phyloP scores from a whole-genome alignment of 2,329 filamentous ascomycete species.

The Microdochium paspali region DNA sequence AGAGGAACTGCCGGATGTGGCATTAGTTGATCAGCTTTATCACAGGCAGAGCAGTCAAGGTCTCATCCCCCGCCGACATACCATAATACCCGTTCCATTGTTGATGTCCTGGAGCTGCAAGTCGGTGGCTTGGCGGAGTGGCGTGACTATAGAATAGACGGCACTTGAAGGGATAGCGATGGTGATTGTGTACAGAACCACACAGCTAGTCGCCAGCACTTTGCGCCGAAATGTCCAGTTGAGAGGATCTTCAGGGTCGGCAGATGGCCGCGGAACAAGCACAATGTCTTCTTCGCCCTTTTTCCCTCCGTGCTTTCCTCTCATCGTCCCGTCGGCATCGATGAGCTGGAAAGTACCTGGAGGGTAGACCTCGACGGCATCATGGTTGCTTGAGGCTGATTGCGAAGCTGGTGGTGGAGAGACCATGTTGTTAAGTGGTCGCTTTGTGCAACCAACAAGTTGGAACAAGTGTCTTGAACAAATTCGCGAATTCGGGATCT shows the following conservation, averaged over 20 bases:
- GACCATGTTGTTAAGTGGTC: too few relatives aligned
- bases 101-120: slow-evolving; percentile 24
- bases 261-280: slow-evolving; percentile 21
- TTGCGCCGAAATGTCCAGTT: slow-evolving; percentile 26
- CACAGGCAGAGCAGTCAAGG: too few relatives aligned
- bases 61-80: not conserved
- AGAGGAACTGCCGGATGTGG: slow-evolving; percentile 14
- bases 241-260: slow-evolving; percentile 26
- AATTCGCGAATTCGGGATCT: too few relatives aligned
- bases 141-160: slow-evolving; percentile 27
- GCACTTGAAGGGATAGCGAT: slow-evolving; percentile 18
- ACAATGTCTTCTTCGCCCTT: slow-evolving; percentile 26
- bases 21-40: too few relatives aligned
- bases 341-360: too few relatives aligned
- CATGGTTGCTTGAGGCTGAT: slow-evolving; percentile 6
- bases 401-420: too few relatives aligned
- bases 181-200: slow-evolving; percentile 13
- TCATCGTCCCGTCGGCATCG: too few relatives aligned
- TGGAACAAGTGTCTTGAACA: too few relatives aligned
- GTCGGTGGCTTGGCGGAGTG: slow-evolving; percentile 20
- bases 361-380: slow-evolving; percentile 14
- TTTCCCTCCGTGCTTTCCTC: too few relatives aligned
- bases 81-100: slow-evolving; percentile 28
- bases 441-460: too few relatives aligned
- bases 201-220: slow-evolving; percentile 14